Conservation (phyloP, 495 filamentous ascomycete genomes). For the Xylaria nigripes region DNA sequence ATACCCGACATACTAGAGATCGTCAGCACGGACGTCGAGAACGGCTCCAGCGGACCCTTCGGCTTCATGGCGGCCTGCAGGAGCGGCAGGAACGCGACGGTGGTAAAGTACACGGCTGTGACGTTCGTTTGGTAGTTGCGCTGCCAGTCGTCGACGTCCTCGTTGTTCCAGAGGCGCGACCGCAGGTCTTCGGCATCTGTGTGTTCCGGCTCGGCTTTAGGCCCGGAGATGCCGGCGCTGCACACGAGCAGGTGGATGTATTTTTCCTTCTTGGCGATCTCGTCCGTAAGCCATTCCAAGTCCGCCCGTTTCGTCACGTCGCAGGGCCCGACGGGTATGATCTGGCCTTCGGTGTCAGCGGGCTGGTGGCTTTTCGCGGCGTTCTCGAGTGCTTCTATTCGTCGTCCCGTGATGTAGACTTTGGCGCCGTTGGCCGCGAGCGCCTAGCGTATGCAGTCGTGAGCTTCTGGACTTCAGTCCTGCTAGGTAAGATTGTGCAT, state of each 20-base stretch:
- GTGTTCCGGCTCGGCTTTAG: constrained; percentile 28
- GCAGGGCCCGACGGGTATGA: constrained; percentile 38
- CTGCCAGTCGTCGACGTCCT: constrained; percentile 44
- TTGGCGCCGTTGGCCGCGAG: constrained; percentile 55
- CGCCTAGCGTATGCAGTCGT: constrained; percentile 21
- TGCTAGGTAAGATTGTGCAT: background rate
- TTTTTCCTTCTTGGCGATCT: constrained; percentile 33
- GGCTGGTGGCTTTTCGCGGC: constrained; percentile 35
- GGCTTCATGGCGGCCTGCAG: constrained; percentile 37
- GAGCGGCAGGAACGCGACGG: constrained; percentile 56
- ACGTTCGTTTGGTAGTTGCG: constrained; percentile 50
- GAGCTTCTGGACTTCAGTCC: background rate
- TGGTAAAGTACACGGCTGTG: constrained; percentile 53
- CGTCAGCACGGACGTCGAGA: constrained; percentile 44
- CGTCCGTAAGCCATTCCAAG: constrained; percentile 45
- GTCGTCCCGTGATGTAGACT: constrained; percentile 59
- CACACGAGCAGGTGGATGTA: constrained; percentile 59
- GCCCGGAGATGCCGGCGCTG: constrained; percentile 52
- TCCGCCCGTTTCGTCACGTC: constrained; percentile 59
- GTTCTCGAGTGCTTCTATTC: constrained; percentile 45
- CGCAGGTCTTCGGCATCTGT: constrained; percentile 38
- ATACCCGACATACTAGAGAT: constrained; percentile 52
- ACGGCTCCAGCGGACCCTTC: constrained; percentile 36
- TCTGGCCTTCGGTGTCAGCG: constrained; percentile 18
- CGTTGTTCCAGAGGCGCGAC: constrained; percentile 31